Conservation (phyloP, 129 eudicot species). For the Arctium minus region DNA sequence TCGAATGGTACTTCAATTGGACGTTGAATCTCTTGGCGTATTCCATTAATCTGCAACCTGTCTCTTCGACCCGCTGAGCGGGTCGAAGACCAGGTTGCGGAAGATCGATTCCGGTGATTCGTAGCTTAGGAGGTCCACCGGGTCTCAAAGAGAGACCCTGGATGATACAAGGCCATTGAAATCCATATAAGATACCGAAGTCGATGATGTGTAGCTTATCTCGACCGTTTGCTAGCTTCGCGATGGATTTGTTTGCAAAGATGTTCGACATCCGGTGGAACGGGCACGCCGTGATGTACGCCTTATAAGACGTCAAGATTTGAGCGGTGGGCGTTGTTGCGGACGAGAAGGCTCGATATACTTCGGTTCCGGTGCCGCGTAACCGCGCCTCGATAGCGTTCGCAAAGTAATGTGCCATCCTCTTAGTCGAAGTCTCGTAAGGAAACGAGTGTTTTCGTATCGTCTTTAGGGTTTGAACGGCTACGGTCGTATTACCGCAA, state of each 20-base stretch:
- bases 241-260: conserved; percentile 45
- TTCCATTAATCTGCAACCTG: conserved; percentile 36
- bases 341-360: conserved; percentile 2
- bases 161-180: conserved; percentile 59
- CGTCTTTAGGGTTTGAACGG: conserved; percentile 14
- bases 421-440: conserved; percentile 24
- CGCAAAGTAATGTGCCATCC: conserved; percentile 41
- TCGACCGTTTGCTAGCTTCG: conserved; percentile 21
- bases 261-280: conserved; percentile 39
- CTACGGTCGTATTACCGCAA: neutral
- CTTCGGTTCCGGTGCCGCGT: conserved; percentile 30
- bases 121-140: conserved; percentile 49
- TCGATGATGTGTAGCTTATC: conserved; percentile 44
- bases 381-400: conserved; percentile 48
- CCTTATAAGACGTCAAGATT: conserved; percentile 25
- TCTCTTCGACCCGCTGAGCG: conserved; percentile 47
- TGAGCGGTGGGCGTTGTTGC: conserved; percentile 16
- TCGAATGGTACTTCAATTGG: conserved; percentile 38
- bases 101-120: conserved; percentile 47
- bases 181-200: conserved; percentile 49
- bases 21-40: conserved; percentile 48
- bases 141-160: conserved; percentile 37
- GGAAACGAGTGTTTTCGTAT: conserved; percentile 41
- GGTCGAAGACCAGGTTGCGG: conserved; percentile 57
- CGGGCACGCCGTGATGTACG: conserved; percentile 30